Percentiles rank a stretch among this genome's conserved stretches.
phyloP scores from a whole-genome alignment of 2,329 filamentous ascomycete species.

The Mycosphaerelloides madeirae region DNA sequence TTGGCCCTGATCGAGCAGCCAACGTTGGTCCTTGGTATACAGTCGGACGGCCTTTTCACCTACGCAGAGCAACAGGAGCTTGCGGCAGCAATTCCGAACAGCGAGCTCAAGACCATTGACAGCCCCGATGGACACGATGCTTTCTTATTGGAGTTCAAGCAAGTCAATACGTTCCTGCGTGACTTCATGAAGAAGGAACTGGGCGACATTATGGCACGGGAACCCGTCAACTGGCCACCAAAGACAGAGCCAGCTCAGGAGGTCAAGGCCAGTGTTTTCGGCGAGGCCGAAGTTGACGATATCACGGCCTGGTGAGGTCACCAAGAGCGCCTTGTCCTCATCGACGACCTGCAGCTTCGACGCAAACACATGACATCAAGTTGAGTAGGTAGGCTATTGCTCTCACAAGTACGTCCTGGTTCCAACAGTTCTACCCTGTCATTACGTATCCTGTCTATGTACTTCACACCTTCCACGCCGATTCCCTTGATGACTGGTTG shows the following conservation, averaged over 20 bases:
- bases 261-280: slow-evolving; percentile 86
- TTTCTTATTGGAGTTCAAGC: slow-evolving; percentile 93
- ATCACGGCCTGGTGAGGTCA: slow-evolving; percentile 77
- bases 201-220: slow-evolving; percentile 75
- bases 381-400: no score
- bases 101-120: slow-evolving; percentile 78
- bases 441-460: no score
- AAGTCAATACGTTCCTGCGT: slow-evolving; percentile 85
- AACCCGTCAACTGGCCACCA: slow-evolving; percentile 44
- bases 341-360: no score
- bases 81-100: slow-evolving; percentile 72
- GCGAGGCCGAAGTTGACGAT: slow-evolving; percentile 92
- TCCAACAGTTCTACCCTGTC: no score
- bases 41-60: slow-evolving; percentile 92
- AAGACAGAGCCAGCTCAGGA: slow-evolving; percentile 51
- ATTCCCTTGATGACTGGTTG: no score
- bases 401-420: no score
- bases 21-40: slow-evolving; percentile 84
- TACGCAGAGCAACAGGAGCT: slow-evolving; percentile 95
- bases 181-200: slow-evolving; percentile 77
- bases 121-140: slow-evolving; percentile 94
- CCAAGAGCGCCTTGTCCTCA: no score
- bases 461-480: no score
- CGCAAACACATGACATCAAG: no score
- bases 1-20: slow-evolving; percentile 82